Evolutionary conservation across 495 filamentous ascomycete species (phyloP).

Genomic region (Hypomontagnella monticulosa): DNA sequence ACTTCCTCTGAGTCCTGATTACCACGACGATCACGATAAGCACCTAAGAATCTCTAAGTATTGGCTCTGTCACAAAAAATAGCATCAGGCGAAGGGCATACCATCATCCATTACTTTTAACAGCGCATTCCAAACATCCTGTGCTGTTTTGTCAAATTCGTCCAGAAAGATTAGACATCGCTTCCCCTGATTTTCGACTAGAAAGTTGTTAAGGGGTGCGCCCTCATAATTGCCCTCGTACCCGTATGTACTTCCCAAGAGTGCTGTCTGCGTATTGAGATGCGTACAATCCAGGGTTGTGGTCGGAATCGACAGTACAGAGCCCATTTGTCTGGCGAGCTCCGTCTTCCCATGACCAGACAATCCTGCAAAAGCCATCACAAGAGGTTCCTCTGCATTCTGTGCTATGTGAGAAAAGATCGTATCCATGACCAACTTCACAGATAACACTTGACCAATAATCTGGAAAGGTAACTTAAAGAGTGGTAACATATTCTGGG

Average conservation of each 20-base stretch:
- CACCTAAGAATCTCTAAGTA: constrained; percentile 2
- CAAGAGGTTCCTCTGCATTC: constrained; percentile 41
- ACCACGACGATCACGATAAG: constrained; percentile 56
- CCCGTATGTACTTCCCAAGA: constrained; percentile 31
- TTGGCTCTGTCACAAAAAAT: not conserved
- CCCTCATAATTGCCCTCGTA: constrained; percentile 50
- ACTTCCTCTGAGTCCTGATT: constrained; percentile 35
- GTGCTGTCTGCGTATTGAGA: constrained; percentile 45
- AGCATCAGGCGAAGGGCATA: constrained; percentile 7
- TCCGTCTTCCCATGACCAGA: constrained; percentile 65
- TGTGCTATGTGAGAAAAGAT: constrained; percentile 46
- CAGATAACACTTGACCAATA: constrained; percentile 53
- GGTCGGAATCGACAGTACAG: constrained; percentile 48
- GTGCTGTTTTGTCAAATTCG: constrained; percentile 62
- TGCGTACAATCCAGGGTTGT: constrained; percentile 53
- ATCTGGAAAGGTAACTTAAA: constrained; percentile 55
- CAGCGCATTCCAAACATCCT: constrained; percentile 48
- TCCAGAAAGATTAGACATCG: constrained; percentile 60
- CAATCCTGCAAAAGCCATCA: constrained; percentile 56
- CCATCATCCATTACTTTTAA: constrained; percentile 54
- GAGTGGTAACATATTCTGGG: constrained; percentile 45
- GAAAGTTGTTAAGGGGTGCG: constrained; percentile 58
- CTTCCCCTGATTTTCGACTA: constrained; percentile 49
- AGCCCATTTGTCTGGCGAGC: constrained; percentile 54
- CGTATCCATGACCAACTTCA: constrained; percentile 41